Percentiles rank a stretch among this genome's conserved stretches.
Evolutionary conservation across 352 stramenopile species (phyloP).

Genomic region (Phytophthora sansomeana): DNA sequence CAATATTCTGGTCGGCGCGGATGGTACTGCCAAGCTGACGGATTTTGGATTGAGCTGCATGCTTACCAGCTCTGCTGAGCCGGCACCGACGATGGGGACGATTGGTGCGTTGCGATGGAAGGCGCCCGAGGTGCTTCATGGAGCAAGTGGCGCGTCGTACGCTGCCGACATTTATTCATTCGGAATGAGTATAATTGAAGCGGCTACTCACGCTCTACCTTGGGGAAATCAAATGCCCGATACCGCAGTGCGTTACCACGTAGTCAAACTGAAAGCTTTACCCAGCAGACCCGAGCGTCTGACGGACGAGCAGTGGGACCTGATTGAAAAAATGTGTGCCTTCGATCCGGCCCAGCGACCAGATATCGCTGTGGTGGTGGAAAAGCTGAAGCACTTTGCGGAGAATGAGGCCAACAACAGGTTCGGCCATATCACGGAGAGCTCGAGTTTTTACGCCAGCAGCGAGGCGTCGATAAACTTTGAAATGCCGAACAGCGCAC

Average conservation of each 20-base stretch:
- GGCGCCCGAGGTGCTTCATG: slow-evolving; percentile 28
- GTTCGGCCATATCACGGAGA: not conserved
- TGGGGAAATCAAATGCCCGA: slow-evolving; percentile 28
- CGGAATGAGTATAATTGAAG: slow-evolving; percentile 44
- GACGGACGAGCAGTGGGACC: slow-evolving; percentile 32
- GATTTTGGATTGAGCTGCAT: slow-evolving; percentile 44
- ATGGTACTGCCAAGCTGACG: slow-evolving; percentile 36
- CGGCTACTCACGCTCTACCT: slow-evolving; percentile 22
- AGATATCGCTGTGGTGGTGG: slow-evolving; percentile 13
- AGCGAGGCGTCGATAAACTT: slow-evolving; percentile 5
- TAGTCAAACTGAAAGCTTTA: slow-evolving; percentile 18
- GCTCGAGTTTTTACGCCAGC: slow-evolving; percentile 3
- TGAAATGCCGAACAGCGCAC: not conserved
- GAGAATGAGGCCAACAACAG: slow-evolving; percentile 15
- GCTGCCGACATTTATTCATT: slow-evolving; percentile 40
- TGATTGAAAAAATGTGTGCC: slow-evolving; percentile 29
- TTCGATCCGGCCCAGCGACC: slow-evolving; percentile 25
- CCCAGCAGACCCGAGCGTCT: slow-evolving; percentile 13
- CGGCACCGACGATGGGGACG: not conserved
- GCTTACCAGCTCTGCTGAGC: slow-evolving; percentile 6
- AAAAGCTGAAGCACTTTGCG: slow-evolving; percentile 27
- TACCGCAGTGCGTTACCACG: slow-evolving; percentile 20
- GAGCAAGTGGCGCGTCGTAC: slow-evolving; percentile 6
- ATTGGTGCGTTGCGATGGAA: slow-evolving; percentile 34
- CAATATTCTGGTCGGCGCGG: slow-evolving; percentile 42